Percentiles rank a stretch among this genome's conserved stretches.
Conservation (phyloP, 345 rosid species). For the Noccaea caerulescens region DNA sequence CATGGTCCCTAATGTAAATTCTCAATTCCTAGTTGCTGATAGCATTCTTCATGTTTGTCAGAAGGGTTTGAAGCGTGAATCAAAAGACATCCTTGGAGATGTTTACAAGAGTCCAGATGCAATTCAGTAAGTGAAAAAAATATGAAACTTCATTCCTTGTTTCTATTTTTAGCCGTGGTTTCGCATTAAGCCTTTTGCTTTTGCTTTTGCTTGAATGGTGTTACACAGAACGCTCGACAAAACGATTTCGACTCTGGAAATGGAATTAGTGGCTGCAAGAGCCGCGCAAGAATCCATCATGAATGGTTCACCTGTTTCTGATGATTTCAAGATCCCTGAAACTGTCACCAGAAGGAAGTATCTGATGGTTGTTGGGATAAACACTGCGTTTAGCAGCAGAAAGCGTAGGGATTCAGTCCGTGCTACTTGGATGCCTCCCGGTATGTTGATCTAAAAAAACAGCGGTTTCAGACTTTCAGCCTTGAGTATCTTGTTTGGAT, state of each 20-base stretch:
- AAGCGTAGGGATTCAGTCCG: constrained; percentile 95
- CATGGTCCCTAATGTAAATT: background rate
- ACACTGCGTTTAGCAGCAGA: constrained; percentile 95
- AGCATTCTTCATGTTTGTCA: constrained; percentile 30
- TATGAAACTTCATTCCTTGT: background rate
- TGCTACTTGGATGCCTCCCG: constrained; percentile 97
- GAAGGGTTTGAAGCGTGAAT: constrained; percentile 61
- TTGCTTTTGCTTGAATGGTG: constrained; percentile 23
- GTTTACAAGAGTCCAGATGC: constrained; percentile 79
- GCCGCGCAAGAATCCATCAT: constrained; percentile 82
- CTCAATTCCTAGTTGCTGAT: constrained; percentile 12
- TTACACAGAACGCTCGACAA: constrained; percentile 69
- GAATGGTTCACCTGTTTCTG: constrained; percentile 80
- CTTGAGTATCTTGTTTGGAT: background rate
- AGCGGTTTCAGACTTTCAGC: constrained; percentile 12
- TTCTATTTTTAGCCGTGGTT: background rate
- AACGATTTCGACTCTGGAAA: constrained; percentile 78
- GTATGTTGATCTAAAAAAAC: constrained; percentile 46
- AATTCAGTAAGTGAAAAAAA: constrained; percentile 59
- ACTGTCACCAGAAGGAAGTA: constrained; percentile 64
- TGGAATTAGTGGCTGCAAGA: constrained; percentile 86
- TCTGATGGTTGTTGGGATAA: constrained; percentile 88
- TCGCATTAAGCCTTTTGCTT: background rate
- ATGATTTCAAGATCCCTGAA: constrained; percentile 53
- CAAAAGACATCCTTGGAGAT: constrained; percentile 62